Conservation (phyloP, 495 filamentous ascomycete genomes). For the Paragyromitra xinjiangensis region DNA sequence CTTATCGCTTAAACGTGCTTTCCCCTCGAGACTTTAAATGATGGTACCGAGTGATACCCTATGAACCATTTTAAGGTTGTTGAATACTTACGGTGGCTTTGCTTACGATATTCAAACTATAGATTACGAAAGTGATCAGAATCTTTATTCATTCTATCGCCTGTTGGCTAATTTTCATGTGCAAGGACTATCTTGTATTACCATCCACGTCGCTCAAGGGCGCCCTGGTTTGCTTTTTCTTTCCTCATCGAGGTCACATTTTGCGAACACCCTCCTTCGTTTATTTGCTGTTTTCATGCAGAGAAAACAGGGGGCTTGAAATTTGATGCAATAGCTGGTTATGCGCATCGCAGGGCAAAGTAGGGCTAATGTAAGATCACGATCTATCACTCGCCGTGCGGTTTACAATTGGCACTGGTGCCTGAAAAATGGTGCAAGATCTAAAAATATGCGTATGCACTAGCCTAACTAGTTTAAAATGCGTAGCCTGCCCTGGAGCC, state of each 20-base stretch:
- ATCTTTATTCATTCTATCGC: neutral
- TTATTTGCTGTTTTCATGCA: constrained; percentile 16
- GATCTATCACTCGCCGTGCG: constrained; percentile 20
- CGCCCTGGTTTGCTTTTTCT: constrained; percentile 31
- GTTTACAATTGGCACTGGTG: neutral
- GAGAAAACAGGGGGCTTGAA: constrained; percentile 3
- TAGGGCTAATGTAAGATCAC: constrained; percentile 4
- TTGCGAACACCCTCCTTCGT: constrained; percentile 16
- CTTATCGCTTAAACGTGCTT: neutral
- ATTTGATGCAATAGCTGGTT: neutral
- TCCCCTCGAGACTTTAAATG: neutral
- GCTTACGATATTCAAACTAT: constrained; percentile 11
- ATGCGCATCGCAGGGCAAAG: constrained; percentile 1
- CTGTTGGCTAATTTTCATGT: constrained; percentile 5
- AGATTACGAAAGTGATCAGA: constrained; percentile 5
- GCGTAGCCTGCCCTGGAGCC: neutral
- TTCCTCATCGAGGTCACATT: constrained; percentile 35
- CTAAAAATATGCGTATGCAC: constrained; percentile 8
- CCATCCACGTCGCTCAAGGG: constrained; percentile 20
- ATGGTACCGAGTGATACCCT: constrained; percentile 13
- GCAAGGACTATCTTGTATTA: constrained; percentile 20
- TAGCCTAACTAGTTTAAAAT: neutral
- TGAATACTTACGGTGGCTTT: neutral
- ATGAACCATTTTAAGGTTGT: neutral
- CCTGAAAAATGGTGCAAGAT: neutral